A percentile compares a stretch with the other conserved stretches of the same genome.
Conservation (phyloP, 2,329 filamentous ascomycete genomes). For the Sphaerulina vaccinii region DNA sequence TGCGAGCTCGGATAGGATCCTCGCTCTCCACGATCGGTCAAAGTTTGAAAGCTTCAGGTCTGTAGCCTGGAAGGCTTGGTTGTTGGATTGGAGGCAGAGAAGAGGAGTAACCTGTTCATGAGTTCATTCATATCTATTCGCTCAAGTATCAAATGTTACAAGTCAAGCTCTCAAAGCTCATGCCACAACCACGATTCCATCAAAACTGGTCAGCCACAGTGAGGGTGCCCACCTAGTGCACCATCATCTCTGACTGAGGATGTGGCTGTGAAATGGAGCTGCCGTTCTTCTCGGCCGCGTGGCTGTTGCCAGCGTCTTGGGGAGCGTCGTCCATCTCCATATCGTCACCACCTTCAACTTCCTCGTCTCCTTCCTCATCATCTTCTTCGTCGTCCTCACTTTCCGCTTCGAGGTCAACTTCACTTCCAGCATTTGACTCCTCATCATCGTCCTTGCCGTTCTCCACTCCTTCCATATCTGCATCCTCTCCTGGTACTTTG, state of each 20-base stretch:
- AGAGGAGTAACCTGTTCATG: no score
- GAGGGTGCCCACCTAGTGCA: constrained; percentile 16
- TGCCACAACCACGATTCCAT: no score
- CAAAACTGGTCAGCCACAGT: no score
- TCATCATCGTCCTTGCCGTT: constrained; percentile 62
- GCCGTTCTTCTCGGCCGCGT: constrained; percentile 1
- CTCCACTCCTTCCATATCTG: constrained; percentile 73
- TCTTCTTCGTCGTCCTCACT: constrained; percentile 46
- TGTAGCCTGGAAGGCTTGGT: no score
- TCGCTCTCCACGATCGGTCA: no score
- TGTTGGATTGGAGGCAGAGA: no score
- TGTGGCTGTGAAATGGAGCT: constrained; percentile 14
- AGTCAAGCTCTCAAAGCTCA: no score
- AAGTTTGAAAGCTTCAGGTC: no score
- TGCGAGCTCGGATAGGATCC: no score
- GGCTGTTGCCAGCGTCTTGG: constrained; percentile 14
- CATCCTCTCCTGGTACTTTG: constrained; percentile 53
- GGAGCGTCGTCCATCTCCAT: constrained; percentile 34
- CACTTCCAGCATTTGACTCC: constrained; percentile 61
- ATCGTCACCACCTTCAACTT: constrained; percentile 31
- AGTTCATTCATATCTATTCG: no score
- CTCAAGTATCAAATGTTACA: no score
- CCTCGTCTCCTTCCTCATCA: constrained; percentile 42
- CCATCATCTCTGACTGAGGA: constrained; percentile 17
- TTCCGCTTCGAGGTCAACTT: constrained; percentile 46